Evolutionary conservation across 2,329 filamentous ascomycete species (phyloP).

Genomic region (Colletotrichum sublineola): DNA sequence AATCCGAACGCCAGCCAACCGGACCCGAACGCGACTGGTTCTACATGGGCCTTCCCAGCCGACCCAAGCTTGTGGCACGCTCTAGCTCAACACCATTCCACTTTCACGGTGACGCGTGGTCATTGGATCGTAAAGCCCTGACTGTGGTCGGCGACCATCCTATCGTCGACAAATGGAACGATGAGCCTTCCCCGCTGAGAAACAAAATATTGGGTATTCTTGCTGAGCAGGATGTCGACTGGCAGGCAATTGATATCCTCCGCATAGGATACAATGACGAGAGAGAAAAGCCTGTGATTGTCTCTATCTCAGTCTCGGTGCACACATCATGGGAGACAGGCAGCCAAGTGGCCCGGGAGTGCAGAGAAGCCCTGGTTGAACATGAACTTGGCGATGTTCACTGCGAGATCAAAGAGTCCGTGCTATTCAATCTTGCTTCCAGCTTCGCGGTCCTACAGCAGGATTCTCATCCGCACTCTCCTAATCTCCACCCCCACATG

Average conservation of each 20-base stretch:
- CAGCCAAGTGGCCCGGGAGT: background rate
- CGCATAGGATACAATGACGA: background rate
- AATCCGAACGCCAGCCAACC: too few relatives aligned
- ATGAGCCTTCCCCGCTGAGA: background rate
- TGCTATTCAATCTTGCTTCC: background rate
- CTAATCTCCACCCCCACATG: background rate
- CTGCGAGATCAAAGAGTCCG: background rate
- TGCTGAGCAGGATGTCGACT: background rate
- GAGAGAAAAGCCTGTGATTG: background rate
- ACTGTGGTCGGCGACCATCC: background rate
- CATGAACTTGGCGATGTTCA: background rate
- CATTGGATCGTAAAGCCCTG: background rate
- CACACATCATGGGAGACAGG: background rate
- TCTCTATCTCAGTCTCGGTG: background rate
- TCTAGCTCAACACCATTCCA: background rate
- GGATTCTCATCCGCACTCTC: background rate
- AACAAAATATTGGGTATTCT: background rate
- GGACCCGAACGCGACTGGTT: background rate
- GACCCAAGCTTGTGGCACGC: background rate
- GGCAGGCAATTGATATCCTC: background rate
- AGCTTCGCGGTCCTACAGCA: background rate
- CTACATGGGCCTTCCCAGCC: background rate
- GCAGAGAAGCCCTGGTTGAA: background rate
- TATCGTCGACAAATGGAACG: background rate
- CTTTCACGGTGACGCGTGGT: background rate